Conservation (phyloP, 768 basidiomycete genomes). For the Ramaria rubella region DNA sequence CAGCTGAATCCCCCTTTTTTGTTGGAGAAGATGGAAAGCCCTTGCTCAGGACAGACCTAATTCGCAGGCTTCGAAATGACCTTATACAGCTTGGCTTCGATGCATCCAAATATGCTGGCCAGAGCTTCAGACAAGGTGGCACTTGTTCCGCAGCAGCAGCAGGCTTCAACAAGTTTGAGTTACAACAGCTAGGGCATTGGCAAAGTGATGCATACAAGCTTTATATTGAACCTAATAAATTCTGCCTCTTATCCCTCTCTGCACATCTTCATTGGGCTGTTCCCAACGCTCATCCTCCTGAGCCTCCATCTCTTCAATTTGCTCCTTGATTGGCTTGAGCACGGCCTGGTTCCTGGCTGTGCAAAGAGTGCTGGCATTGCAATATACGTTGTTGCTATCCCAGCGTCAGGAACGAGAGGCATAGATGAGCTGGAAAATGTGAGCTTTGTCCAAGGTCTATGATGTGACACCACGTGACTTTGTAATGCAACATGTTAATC, state of each 20-base stretch:
- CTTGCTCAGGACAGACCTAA: slow-evolving; percentile 10
- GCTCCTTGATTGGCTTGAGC: no score
- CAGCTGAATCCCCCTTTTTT: slow-evolving; percentile 12
- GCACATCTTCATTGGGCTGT: no score
- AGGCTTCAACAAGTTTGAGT: slow-evolving; percentile 28
- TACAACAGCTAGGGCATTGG: slow-evolving; percentile 34
- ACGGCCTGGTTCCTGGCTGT: no score
- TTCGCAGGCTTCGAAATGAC: not conserved
- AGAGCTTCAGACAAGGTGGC: slow-evolving; percentile 19
- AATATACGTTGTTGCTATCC: no score
- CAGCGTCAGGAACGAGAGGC: no score
- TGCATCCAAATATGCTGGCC: slow-evolving; percentile 14
- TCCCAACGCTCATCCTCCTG: no score
- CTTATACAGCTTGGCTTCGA: slow-evolving; percentile 8
- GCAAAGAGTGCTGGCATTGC: no score
- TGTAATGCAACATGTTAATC: no score
- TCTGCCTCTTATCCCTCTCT: slow-evolving; percentile 26
- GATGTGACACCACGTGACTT: no score
- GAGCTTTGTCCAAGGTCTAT: no score
- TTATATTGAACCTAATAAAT: slow-evolving; percentile 25
- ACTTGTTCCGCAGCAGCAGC: slow-evolving; percentile 27
- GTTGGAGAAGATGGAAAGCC: not conserved
- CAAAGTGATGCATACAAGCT: slow-evolving; percentile 32
- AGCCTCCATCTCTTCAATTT: no score
- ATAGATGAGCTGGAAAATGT: no score